Evolutionary conservation across 208 protist genomes (phyloP).

Genomic region (Leishmania turanica): DNA sequence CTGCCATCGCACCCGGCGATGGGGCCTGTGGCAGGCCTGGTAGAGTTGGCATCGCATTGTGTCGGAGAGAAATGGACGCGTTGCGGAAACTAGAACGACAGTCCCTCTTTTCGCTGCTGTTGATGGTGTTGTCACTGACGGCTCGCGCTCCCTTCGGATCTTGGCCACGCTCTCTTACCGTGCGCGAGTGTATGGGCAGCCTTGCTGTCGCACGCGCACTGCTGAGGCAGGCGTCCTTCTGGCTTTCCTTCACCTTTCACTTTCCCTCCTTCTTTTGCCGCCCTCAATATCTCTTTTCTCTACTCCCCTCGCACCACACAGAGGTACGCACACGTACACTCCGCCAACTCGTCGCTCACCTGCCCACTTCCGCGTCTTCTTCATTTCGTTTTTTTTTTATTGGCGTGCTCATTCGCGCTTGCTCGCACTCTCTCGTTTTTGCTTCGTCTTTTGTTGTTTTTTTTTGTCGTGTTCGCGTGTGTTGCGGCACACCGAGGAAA

Average conservation of each 20-base stretch:
- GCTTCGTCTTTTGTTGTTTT: not conserved
- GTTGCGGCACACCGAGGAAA: not conserved
- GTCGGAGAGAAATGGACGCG: not conserved
- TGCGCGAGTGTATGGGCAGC: not conserved
- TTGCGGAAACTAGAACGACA: too few relatives aligned
- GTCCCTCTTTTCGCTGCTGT: too few relatives aligned
- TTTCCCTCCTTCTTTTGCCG: not conserved
- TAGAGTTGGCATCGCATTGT: not conserved
- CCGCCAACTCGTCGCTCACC: not conserved
- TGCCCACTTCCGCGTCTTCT: not conserved
- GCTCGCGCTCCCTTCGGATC: not conserved
- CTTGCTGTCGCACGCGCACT: not conserved
- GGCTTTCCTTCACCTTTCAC: not conserved
- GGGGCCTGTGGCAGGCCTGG: not conserved
- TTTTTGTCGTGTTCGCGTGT: not conserved
- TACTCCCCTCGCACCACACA: not conserved
- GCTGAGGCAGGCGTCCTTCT: not conserved
- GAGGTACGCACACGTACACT: not conserved
- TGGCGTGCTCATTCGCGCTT: not conserved
- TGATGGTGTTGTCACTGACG: too few relatives aligned
- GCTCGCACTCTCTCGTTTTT: not conserved
- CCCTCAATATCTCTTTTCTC: not conserved
- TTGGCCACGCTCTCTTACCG: not conserved
- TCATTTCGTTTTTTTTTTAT: not conserved
- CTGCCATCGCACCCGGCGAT: not conserved